Percentiles rank a stretch among this genome's conserved stretches.
These are phyloP conservation scores for Lachancea fermentati DNA, from an alignment of 805 yeast species.

Conservation along the genomic window DNA sequence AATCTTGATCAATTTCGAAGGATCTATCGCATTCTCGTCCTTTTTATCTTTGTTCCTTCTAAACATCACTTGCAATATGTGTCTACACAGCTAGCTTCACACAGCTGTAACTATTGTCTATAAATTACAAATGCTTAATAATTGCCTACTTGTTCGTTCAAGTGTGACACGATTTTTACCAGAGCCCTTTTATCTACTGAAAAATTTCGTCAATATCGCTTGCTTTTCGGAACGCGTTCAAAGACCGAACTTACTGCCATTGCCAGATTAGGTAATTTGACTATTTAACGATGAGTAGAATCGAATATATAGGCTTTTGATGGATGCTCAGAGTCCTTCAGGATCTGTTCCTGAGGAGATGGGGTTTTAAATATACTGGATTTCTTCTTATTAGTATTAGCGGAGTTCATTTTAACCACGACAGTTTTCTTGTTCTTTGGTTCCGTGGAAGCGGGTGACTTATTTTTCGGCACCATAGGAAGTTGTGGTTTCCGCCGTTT, in stretches of 20 bases:
- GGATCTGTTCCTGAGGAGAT: conserved; percentile 5
- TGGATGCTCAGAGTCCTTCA: not conserved
- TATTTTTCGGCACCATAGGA: conserved; percentile 1
- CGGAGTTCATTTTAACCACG: conserved; percentile 5
- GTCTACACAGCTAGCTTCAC: not conserved
- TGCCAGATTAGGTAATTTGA: not conserved
- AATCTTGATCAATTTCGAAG: conserved; percentile 28
- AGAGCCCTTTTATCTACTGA: not conserved
- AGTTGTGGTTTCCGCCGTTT: conserved; percentile 14
- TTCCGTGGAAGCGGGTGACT: not conserved
- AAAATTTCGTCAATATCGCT: not conserved
- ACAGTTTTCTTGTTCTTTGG: conserved; percentile 4
- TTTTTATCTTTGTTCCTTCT: conserved; percentile 24
- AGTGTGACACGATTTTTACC: no score
- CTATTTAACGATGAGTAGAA: conserved; percentile 2
- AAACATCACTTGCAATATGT: conserved; percentile 16
- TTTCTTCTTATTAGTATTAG: conserved; percentile 14
- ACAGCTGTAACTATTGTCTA: not conserved
- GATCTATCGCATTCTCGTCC: conserved; percentile 17
- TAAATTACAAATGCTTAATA: not conserved
- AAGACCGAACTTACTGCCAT: not conserved
- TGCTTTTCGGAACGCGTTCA: not conserved
- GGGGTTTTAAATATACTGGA: conserved; percentile 21
- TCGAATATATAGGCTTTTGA: conserved; percentile 16
- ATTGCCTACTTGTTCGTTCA: no score